Percentiles rank a stretch among this genome's conserved stretches.
These are phyloP conservation scores for Flammula alnicola DNA, from an alignment of 1,284 basidiomycete species.

Conservation along the genomic window DNA sequence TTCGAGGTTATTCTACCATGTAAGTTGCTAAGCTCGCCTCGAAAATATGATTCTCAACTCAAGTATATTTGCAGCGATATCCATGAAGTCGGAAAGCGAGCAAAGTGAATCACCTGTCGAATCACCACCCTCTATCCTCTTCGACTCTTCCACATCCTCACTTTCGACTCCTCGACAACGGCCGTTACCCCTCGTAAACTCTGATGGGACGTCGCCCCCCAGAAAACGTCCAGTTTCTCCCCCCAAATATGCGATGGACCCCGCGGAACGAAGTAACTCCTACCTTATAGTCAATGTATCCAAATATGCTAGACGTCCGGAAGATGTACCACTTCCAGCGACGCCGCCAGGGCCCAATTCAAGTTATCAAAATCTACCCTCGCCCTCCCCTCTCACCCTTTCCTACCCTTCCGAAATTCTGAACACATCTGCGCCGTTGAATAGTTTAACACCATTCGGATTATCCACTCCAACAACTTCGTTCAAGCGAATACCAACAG, in stretches of 20 bases:
- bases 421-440: background rate
- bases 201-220: background rate
- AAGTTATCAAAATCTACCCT: background rate
- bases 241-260: no score
- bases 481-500: background rate
- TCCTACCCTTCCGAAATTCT: background rate
- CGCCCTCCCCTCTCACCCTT: no score
- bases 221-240: constrained; percentile 1
- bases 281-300: no score
- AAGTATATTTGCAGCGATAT: background rate
- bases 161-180: constrained; percentile 8
- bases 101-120: constrained; percentile 14
- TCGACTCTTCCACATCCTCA: constrained; percentile 13
- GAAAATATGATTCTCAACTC: background rate
- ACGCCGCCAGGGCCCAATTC: no score
- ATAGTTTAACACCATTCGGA: background rate
- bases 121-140: constrained; percentile 11
- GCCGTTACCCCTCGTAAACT: constrained; percentile 2
- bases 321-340: no score
- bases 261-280: no score
- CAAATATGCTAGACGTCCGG: no score
- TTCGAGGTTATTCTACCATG: constrained; percentile 2
- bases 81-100: background rate
- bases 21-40: constrained; percentile 5
- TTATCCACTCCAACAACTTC: background rate